Conservation (phyloP, 352 stramenopile species). For the Globisporangium rhizosaccharum region DNA sequence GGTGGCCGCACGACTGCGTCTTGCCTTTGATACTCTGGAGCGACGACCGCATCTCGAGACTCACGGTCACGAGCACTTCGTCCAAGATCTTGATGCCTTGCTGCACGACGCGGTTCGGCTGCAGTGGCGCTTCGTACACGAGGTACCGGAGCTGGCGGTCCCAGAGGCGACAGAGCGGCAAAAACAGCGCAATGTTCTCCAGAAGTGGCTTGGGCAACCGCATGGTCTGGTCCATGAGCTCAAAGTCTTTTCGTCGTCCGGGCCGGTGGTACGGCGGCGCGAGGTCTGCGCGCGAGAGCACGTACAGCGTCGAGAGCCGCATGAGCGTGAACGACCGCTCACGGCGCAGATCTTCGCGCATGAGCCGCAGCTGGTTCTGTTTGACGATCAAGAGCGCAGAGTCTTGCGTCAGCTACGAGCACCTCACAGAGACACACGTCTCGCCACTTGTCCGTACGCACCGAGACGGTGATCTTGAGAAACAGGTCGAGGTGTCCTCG, state of each 20-base stretch:
- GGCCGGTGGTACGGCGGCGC: slow-evolving; percentile 31
- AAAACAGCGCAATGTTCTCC: slow-evolving; percentile 69
- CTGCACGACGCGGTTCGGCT: slow-evolving; percentile 74
- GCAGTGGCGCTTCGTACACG: slow-evolving; percentile 59
- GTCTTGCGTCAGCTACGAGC: neutral
- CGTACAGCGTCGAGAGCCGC: slow-evolving; percentile 65
- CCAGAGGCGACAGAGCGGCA: slow-evolving; percentile 75
- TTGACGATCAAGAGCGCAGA: neutral
- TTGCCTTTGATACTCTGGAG: slow-evolving; percentile 45
- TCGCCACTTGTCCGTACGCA: slow-evolving; percentile 13
- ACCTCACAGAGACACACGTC: slow-evolving; percentile 3
- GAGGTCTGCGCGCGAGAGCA: slow-evolving; percentile 46
- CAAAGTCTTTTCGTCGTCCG: slow-evolving; percentile 39
- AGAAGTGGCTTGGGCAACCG: slow-evolving; percentile 71
- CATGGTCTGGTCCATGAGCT: slow-evolving; percentile 64
- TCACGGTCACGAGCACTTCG: slow-evolving; percentile 73
- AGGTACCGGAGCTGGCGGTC: slow-evolving; percentile 77
- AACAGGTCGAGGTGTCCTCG: slow-evolving; percentile 80
- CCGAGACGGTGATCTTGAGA: slow-evolving; percentile 77
- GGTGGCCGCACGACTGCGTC: slow-evolving; percentile 45
- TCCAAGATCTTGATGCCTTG: slow-evolving; percentile 79
- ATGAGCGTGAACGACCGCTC: slow-evolving; percentile 70
- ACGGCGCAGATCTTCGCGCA: slow-evolving; percentile 65
- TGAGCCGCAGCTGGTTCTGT: slow-evolving; percentile 77
- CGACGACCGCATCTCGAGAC: slow-evolving; percentile 54